phyloP scores from a whole-genome alignment of 805 yeast genomes.

The Peterozyma toletana region DNA sequence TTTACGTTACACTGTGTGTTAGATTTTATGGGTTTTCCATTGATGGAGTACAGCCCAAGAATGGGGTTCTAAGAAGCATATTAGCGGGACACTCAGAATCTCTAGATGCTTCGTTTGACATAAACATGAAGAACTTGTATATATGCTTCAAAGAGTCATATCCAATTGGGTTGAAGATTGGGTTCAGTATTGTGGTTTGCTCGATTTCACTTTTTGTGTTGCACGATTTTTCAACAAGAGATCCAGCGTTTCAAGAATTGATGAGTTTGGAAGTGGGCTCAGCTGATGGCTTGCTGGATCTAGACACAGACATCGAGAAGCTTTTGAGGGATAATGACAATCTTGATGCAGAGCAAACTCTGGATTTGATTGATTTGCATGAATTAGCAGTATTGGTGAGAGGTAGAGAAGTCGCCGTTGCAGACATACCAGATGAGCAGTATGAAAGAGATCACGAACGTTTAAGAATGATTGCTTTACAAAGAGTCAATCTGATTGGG shows the following conservation, averaged over 20 bases:
- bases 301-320: slow-evolving; percentile 2
- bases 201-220: slow-evolving; percentile 44
- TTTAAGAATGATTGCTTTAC: not conserved
- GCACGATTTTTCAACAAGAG: slow-evolving; percentile 67
- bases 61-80: not conserved
- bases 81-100: slow-evolving; percentile 18
- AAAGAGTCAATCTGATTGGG: not conserved
- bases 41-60: slow-evolving; percentile 42
- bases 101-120: slow-evolving; percentile 12
- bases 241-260: slow-evolving; percentile 58
- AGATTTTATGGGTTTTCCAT: slow-evolving; percentile 48
- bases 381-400: slow-evolving; percentile 1
- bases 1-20: slow-evolving; percentile 48
- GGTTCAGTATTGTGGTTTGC: slow-evolving; percentile 31
- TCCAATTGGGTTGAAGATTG: slow-evolving; percentile 29
- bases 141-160: slow-evolving; percentile 25
- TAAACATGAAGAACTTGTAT: slow-evolving; percentile 12
- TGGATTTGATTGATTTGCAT: slow-evolving; percentile 9
- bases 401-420: not conserved
- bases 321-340: slow-evolving; percentile 1
- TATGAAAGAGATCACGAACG: slow-evolving; percentile 2
- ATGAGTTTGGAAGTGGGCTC: slow-evolving; percentile 54
- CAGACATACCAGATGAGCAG: slow-evolving; percentile 1
- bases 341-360: slow-evolving; percentile 25
- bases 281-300: slow-evolving; percentile 22